Base-by-base conservation (phyloP, 306 rosid species). In the Cicer cuneatum region DNA sequence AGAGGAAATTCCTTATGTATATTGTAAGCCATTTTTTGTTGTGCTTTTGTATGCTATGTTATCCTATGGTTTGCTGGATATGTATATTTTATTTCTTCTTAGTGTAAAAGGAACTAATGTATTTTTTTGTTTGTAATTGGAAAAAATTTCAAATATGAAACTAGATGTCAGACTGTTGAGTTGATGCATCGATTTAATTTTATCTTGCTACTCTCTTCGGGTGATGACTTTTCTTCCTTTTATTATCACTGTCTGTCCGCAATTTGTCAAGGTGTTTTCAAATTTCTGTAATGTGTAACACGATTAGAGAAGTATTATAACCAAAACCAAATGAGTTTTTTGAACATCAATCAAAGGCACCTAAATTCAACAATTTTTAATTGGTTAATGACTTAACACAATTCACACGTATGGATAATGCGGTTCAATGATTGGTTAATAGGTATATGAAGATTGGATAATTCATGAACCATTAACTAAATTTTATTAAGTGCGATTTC, bases 11-110 rank as follows among this genome's bases (percentile, higher is more conserved):
- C 73, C 56, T 42, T 40, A 15, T 81, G 69, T 78, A 76, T 63
- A 79, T 60, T 85, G 83, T 73, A 83, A 86, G 86, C 86, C 88
- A 56, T 66, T 14, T 41, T 69, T 45, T 76, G n/a, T 35, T 14
- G 59, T 60, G 43, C 71, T 56, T 77, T 67, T 53, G 81, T 58
- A 72, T 63, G 82, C 70, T 51, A 43, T 80, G 59, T 33, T 24
- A 58, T 58, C 10, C 72, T 57, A 48, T 73, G 71, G 33, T 79
- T 70, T 63, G 69, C 45, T 66, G 78, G 66, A 13, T 74, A 78
- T 76, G 73, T 58, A 58, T 58, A 67, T 80, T 66, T 63, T 80
- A 76, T 53, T 39, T 48, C 74, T 75, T 78, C 71, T 3, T 35
- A 70, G 66, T 35, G 33, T 49, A 79, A 56, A 65, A 69, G 60